Base-by-base conservation (phyloP, 768 basidiomycete genomes). In the Tylopilus plumbeoviolaceoides region DNA sequence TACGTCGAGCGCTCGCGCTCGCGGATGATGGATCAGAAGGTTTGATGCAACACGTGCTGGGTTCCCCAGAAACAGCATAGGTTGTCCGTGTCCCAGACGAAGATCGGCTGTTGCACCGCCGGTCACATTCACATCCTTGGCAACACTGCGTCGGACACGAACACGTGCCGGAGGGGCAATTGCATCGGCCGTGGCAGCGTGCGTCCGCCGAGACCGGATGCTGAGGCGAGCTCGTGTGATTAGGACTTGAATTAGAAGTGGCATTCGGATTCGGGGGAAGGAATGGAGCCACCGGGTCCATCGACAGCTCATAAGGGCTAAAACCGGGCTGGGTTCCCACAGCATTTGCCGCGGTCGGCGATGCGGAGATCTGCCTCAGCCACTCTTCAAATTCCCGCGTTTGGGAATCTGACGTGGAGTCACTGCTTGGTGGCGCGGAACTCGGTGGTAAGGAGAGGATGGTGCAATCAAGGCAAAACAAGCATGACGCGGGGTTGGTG, bases 381-480 rank as follows among this genome's bases (percentile, higher is more conserved):
- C 84, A 86, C 51, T 85, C 83, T 61, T 84, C 84, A 40, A 85
- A 78, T 52, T 75, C 72, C 27, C 73, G 72, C 35, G 72, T 68
- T 58, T 74, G 70, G 25, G 69, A 65, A 54, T 79, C 74, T 59
- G 70, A 72, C 64, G 74, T 69, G 65, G 76, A 68, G 44, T 73
- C 69, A 3, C 68, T 59, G 14, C 67, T 73, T 51, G 76, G 74
- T 38, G 78, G 69, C 9, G 76, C 72, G 21, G 75, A 60, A 7
- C 72, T 72, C 7, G 73, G 62, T 5, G 79, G 72, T 50, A 78
- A 66, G 0, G 81, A 74, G 40, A 82, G 70, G 54, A 86, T 78
- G 40, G 82, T 78, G 63, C 83, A 87, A 53, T 87, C 84, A 2
- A 87, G 68, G 55, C 86, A 88, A 31, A 78, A 74, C 2, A 69